These are phyloP conservation scores for Rhazya stricta DNA, from an alignment of 257 asterid genomes.

Conservation along the genomic window DNA sequence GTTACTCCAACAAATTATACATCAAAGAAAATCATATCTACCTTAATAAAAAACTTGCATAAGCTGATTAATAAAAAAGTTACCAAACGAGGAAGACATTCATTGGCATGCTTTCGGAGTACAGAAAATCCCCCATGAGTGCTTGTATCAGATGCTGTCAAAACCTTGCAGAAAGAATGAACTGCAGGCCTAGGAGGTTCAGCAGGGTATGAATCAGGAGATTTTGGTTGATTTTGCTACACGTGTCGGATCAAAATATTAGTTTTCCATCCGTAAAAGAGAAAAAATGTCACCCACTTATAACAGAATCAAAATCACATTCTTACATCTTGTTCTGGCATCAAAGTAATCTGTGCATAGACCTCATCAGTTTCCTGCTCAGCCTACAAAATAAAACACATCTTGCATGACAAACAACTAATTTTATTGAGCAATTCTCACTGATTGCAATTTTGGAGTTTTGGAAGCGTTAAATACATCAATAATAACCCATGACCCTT, in stretches of 20 bases:
- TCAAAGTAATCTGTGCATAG: conserved; percentile 79
- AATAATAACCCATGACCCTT: not conserved
- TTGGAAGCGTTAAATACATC: not conserved
- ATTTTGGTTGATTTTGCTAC: conserved; percentile 60
- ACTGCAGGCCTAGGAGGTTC: conserved; percentile 58
- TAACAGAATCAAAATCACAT: not conserved
- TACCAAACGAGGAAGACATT: conserved; percentile 92
- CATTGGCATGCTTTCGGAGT: conserved; percentile 80
- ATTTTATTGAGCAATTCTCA: not conserved
- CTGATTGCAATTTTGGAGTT: not conserved
- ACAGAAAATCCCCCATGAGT: conserved; percentile 95
- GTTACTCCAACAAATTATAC: conserved; percentile 12
- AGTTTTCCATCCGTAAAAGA: not conserved
- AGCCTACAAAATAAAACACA: conserved; percentile 44
- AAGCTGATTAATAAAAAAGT: not conserved
- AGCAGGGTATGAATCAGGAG: conserved; percentile 36
- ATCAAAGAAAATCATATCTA: not conserved
- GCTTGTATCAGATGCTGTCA: conserved; percentile 91
- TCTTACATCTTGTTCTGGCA: conserved; percentile 73
- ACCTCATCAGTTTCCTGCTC: conserved; percentile 88
- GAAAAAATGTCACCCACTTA: not conserved
- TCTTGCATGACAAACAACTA: conserved; percentile 12
- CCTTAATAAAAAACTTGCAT: not conserved
- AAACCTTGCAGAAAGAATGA: conserved; percentile 83
- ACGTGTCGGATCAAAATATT: conserved; percentile 17